These are phyloP conservation scores for Pleurotus salmoneostramineus DNA, from an alignment of 768 basidiomycete species.

Conservation along the genomic window DNA sequence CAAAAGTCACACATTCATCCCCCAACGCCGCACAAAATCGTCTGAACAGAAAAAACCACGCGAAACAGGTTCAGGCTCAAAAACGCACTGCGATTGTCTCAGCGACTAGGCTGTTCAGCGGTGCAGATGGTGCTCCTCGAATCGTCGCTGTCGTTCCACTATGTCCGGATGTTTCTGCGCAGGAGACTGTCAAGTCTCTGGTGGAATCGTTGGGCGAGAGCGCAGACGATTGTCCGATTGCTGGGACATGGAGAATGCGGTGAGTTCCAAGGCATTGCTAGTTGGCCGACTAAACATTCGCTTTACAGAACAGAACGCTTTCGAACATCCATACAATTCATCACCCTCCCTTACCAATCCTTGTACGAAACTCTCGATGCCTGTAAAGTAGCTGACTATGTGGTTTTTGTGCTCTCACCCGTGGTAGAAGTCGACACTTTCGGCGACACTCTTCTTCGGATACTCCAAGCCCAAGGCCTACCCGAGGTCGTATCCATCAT, in stretches of 20 bases:
- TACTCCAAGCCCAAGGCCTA: slow-evolving; percentile 87
- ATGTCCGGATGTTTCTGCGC: slow-evolving; percentile 57
- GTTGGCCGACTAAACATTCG: not conserved
- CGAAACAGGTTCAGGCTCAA: slow-evolving; percentile 75
- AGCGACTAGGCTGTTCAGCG: slow-evolving; percentile 74
- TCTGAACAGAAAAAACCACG: slow-evolving; percentile 76
- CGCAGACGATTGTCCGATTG: slow-evolving; percentile 44
- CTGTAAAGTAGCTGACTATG: slow-evolving; percentile 87
- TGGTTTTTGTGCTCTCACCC: slow-evolving; percentile 80
- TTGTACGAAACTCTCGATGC: slow-evolving; percentile 82
- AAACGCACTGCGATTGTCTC: slow-evolving; percentile 69
- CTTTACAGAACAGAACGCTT: slow-evolving; percentile 73
- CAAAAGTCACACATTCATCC: slow-evolving; percentile 45
- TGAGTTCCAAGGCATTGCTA: slow-evolving; percentile 27
- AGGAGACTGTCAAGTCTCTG: slow-evolving; percentile 50
- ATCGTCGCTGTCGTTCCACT: slow-evolving; percentile 89
- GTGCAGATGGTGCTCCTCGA: slow-evolving; percentile 75
- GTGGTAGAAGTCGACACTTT: slow-evolving; percentile 76
- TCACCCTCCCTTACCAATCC: slow-evolving; percentile 66
- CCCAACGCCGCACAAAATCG: slow-evolving; percentile 65
- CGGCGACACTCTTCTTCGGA: slow-evolving; percentile 86
- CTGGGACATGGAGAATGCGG: slow-evolving; percentile 67
- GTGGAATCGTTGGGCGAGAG: slow-evolving; percentile 55
- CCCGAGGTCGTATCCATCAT: slow-evolving; percentile 79
- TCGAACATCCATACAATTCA: slow-evolving; percentile 87